Evolutionary conservation across 495 filamentous ascomycete genomes (phyloP), one percentile per base, ranked within the genome.

Genomic region (Parachaetomium inaequale): DNA sequence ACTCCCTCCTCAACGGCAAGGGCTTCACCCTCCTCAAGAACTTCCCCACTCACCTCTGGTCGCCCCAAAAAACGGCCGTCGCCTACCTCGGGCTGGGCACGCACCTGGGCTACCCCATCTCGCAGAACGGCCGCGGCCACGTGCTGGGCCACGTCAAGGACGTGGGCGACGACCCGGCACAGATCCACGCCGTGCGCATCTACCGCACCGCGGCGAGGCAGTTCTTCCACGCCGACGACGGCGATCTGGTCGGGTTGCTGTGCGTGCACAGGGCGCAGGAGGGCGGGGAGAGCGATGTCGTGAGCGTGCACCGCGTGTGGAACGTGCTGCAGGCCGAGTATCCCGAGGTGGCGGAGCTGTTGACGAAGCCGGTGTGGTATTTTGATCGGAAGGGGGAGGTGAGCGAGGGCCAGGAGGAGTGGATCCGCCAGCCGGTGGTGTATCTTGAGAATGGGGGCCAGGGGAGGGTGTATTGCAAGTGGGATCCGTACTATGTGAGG

Each of bases 301-400:
- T 88, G 59, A 89, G 86, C 51, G 82, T 85, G 6, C 92, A 96
- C 73, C 76, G 88, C 59, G 87, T 96, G 61, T 96, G 87, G 82
- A 96, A 96, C 73, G 80, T 79, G 17, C 80, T 96, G 7, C 87
- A 90, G 70, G 68, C 63, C 10, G 86, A 92, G 71, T 84, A 88
- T 5, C 92, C 91, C 0, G 91, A 94, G 65, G 87, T 95, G 8
- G 83, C 89, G 0, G 82, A 87, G 73, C 84, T 84, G 34, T 78
- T 96, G 53, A 87, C 87, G 3, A 75, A 85, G 61, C 90, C 91
- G 0, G 85, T 88, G 66, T 96, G 92, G 92, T 95, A 94, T 76
- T 94, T 96, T 70, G 92, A 96, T 72, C 89, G 92, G 63, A 96
- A 96, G 75, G 92, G 92, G 46, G 92, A 96, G 76, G 85, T 82